Percentiles rank a stretch among this genome's conserved stretches.
phyloP scores from a whole-genome alignment of 2,329 filamentous ascomycete species.

The Pezicula neosporulosa region DNA sequence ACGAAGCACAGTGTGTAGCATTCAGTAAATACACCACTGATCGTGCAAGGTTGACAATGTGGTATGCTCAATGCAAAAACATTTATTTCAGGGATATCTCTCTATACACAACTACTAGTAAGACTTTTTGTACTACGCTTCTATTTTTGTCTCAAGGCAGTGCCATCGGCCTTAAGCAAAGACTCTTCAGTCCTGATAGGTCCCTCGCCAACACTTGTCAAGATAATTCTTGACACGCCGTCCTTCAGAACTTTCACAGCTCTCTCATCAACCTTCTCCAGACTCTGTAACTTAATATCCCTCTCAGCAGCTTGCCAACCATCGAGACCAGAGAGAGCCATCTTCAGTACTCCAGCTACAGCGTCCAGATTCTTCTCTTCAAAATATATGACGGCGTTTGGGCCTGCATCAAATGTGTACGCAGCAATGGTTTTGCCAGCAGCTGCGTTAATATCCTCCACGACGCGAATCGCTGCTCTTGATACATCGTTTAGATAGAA shows the following conservation, averaged over 20 bases:
- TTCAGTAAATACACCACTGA: too few species aligned
- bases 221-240: constrained; percentile 84
- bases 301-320: constrained; percentile 66
- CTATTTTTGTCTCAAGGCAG: constrained; percentile 20
- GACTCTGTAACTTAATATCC: constrained; percentile 46
- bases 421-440: constrained; percentile 80
- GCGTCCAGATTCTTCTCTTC: constrained; percentile 70
- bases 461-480: constrained; percentile 79
- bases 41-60: too few species aligned
- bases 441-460: constrained; percentile 81
- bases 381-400: constrained; percentile 96
- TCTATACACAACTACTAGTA: neutral
- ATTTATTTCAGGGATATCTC: constrained; percentile 4
- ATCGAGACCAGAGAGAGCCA: constrained; percentile 56
- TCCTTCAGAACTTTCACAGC: constrained; percentile 65
- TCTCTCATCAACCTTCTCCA: constrained; percentile 59
- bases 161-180: constrained; percentile 67
- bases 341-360: constrained; percentile 77
- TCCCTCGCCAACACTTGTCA: constrained; percentile 88
- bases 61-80: too few species aligned
- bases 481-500: constrained; percentile 98
- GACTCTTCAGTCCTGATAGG: constrained; percentile 77
- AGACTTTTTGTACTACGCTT: neutral
- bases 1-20: too few species aligned
- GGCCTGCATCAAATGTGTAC: constrained; percentile 96